Evolutionary conservation across 2,329 filamentous ascomycete genomes (phyloP).

Genomic region (Dactylellina parvicollis): DNA sequence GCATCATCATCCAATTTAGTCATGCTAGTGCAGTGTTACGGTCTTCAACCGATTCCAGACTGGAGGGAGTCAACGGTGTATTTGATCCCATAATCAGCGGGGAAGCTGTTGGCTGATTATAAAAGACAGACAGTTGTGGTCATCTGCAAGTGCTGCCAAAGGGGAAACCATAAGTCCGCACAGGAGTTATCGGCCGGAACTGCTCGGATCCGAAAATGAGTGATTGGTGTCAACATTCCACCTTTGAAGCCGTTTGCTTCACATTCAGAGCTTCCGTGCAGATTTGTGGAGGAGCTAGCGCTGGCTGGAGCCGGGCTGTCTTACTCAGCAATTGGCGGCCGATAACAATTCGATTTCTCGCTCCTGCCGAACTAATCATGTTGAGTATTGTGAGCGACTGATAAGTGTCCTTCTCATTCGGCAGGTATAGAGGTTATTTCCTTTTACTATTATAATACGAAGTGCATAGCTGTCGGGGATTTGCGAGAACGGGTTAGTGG

Average conservation of each 20-base stretch:
- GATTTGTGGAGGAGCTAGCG: not conserved
- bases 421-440: too few species aligned
- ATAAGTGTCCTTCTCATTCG: conserved; percentile 14
- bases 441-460: not conserved
- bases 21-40: not conserved
- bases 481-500: conserved; percentile 26
- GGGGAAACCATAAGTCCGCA: conserved; percentile 29
- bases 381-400: not conserved
- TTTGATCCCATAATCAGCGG: conserved; percentile 31
- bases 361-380: conserved; percentile 8
- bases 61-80: not conserved
- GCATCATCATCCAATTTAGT: not conserved
- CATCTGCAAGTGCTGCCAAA: conserved; percentile 39
- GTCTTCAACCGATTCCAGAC: conserved; percentile 6
- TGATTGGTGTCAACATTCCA: conserved; percentile 17
- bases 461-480: not conserved
- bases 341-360: conserved; percentile 10
- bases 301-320: not conserved
- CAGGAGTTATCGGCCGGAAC: conserved; percentile 39
- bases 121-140: not conserved
- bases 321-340: conserved; percentile 15
- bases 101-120: conserved; percentile 19
- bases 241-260: conserved; percentile 3
- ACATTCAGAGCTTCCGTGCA: not conserved
- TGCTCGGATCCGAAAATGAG: conserved; percentile 42